phyloP scores from a whole-genome alignment of 208 protist species.

The Leishmania mexicana region DNA sequence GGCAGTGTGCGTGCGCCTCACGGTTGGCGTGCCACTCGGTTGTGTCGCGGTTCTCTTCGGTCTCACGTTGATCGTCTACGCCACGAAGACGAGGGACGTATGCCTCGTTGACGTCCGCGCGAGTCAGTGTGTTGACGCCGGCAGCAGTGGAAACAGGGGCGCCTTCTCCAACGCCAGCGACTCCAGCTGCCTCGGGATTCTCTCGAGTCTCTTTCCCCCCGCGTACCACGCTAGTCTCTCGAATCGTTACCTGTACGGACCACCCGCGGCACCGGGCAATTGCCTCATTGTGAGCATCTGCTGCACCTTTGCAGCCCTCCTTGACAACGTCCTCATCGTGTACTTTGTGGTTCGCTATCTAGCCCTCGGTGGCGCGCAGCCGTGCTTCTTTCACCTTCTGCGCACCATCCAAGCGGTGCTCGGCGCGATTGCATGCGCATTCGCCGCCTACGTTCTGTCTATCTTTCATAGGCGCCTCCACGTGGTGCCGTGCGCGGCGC shows the following conservation, averaged over 20 bases:
- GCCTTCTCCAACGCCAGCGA: constrained; percentile 4
- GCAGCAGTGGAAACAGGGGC: not conserved
- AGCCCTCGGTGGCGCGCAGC: constrained; percentile 37
- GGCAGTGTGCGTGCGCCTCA: constrained; percentile 29
- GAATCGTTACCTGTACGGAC: constrained; percentile 38
- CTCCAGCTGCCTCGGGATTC: not conserved
- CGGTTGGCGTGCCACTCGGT: constrained; percentile 43
- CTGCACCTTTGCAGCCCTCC: constrained; percentile 42
- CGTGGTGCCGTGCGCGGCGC: constrained; percentile 33
- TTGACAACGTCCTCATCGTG: constrained; percentile 37
- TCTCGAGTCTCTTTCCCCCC: not conserved
- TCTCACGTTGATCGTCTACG: constrained; percentile 48
- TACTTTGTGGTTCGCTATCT: constrained; percentile 68
- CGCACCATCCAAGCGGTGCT: constrained; percentile 47
- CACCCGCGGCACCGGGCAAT: constrained; percentile 33
- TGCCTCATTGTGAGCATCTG: constrained; percentile 48
- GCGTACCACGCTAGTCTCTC: constrained; percentile 13
- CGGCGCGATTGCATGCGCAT: constrained; percentile 36
- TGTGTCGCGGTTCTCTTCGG: constrained; percentile 45
- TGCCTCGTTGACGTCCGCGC: constrained; percentile 27
- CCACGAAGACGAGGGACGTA: constrained; percentile 20
- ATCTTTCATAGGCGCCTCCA: constrained; percentile 23
- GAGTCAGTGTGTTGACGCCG: constrained; percentile 19
- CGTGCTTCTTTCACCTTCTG: constrained; percentile 56
- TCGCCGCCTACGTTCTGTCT: constrained; percentile 58